Conservation (phyloP, 2,329 filamentous ascomycete species). For the Aspergillus puulaauensis region DNA sequence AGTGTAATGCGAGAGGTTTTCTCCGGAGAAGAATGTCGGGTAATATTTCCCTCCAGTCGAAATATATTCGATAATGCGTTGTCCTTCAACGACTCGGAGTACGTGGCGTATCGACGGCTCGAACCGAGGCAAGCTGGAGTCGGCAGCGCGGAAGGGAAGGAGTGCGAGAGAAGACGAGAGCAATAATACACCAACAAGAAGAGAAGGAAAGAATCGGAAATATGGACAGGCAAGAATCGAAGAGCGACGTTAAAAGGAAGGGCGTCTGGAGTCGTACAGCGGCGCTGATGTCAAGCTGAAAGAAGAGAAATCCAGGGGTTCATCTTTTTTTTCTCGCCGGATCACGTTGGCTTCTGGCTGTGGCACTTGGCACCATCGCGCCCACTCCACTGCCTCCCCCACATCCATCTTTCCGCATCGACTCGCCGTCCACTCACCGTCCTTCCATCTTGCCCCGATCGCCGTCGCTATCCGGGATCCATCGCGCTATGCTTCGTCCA, state of each 20-base stretch:
- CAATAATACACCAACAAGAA: neutral
- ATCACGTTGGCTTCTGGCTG: conserved; percentile 4
- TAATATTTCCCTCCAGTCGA: neutral
- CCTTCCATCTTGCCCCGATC: neutral
- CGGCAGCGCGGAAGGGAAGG: neutral
- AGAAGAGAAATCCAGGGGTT: conserved; percentile 10
- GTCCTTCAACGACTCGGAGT: neutral
- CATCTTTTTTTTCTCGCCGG: conserved; percentile 4
- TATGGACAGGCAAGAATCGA: conserved; percentile 1
- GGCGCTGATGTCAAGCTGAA: conserved; percentile 8
- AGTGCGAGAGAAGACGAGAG: neutral
- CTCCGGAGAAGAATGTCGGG: neutral
- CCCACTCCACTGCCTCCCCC: neutral
- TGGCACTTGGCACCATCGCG: neutral
- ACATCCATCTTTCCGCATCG: neutral
- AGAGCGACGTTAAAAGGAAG: neutral
- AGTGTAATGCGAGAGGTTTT: neutral
- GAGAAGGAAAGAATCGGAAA: neutral
- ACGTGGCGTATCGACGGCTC: neutral
- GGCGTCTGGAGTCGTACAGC: neutral
- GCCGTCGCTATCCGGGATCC: neutral
- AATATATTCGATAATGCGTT: neutral
- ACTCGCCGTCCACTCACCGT: neutral
- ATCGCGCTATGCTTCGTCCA: conserved; percentile 1
- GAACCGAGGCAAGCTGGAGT: neutral